Evolutionary conservation across 2,329 filamentous ascomycete species (phyloP).

Genomic region (Diplocarpon mali): DNA sequence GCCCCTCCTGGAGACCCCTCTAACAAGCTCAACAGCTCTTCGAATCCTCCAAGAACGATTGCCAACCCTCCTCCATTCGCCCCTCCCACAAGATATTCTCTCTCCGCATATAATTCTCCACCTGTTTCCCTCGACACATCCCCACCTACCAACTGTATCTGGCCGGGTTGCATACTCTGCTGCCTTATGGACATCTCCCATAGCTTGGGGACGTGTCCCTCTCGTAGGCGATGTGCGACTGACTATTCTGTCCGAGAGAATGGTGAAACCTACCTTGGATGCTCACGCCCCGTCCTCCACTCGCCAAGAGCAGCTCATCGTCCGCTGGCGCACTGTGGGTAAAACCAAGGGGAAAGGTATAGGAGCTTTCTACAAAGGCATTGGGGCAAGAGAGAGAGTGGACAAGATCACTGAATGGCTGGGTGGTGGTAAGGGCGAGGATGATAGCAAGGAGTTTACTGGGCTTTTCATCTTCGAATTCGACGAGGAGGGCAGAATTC

Average conservation of each 20-base stretch:
- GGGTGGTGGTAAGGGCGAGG: constrained; percentile 37
- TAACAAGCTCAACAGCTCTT: constrained; percentile 37
- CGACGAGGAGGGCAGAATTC: constrained; percentile 71
- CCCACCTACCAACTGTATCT: constrained; percentile 82
- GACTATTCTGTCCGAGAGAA: constrained; percentile 80
- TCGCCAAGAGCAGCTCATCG: constrained; percentile 70
- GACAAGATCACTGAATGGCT: constrained; percentile 40
- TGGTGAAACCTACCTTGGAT: constrained; percentile 36
- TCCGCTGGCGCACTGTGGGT: constrained; percentile 70
- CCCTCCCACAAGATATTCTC: constrained; percentile 64
- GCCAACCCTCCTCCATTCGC: constrained; percentile 55
- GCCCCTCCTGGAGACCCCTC: not conserved
- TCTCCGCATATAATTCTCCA: constrained; percentile 61
- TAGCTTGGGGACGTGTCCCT: constrained; percentile 90
- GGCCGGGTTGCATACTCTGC: constrained; percentile 85
- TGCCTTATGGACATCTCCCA: constrained; percentile 88
- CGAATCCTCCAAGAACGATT: constrained; percentile 54
- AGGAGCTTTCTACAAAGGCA: constrained; percentile 34
- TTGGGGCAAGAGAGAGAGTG: constrained; percentile 34
- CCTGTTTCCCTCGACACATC: constrained; percentile 67
- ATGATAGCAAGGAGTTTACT: constrained; percentile 66
- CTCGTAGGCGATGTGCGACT: constrained; percentile 83
- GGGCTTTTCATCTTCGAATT: constrained; percentile 96
- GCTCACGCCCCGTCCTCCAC: constrained; percentile 24
- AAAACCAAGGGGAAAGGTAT: constrained; percentile 34